Percentiles rank a stretch among this genome's conserved stretches.
These are phyloP conservation scores for Pythium brachiatum DNA, from an alignment of 352 stramenopile genomes.

Conservation along the genomic window DNA sequence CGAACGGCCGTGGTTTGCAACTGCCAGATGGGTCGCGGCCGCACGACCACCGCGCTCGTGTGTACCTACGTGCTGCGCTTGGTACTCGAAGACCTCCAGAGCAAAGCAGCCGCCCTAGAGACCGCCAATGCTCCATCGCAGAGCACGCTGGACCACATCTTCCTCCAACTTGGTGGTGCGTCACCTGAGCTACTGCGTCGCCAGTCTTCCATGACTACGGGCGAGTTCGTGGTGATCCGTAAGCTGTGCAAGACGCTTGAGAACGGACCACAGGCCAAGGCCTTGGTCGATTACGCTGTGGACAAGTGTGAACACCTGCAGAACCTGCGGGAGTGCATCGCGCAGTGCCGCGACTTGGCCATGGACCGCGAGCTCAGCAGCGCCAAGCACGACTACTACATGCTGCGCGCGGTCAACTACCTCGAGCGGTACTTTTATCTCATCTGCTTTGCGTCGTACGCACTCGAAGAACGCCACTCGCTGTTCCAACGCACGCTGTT, in stretches of 20 bases:
- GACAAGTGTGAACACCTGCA: constrained; percentile 84
- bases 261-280: constrained; percentile 66
- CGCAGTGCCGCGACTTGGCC: constrained; percentile 70
- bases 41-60: constrained; percentile 86
- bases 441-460: constrained; percentile 85
- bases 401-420: constrained; percentile 86
- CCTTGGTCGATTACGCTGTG: constrained; percentile 69
- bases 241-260: constrained; percentile 64
- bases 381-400: constrained; percentile 77
- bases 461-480: constrained; percentile 61
- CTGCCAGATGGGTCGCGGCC: constrained; percentile 88
- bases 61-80: constrained; percentile 87
- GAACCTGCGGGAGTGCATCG: constrained; percentile 83
- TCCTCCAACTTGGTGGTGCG: neutral
- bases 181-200: constrained; percentile 27
- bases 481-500: constrained; percentile 63
- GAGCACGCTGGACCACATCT: constrained; percentile 17
- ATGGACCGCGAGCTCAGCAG: constrained; percentile 65
- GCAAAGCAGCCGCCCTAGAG: neutral
- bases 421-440: constrained; percentile 89
- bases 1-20: constrained; percentile 86
- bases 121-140: neutral
- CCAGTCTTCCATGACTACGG: constrained; percentile 50
- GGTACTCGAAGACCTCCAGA: constrained; percentile 44
- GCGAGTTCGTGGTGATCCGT: constrained; percentile 72